phyloP scores from a whole-genome alignment of 2,329 filamentous ascomycete species.

The Tolypocladium tundrense region DNA sequence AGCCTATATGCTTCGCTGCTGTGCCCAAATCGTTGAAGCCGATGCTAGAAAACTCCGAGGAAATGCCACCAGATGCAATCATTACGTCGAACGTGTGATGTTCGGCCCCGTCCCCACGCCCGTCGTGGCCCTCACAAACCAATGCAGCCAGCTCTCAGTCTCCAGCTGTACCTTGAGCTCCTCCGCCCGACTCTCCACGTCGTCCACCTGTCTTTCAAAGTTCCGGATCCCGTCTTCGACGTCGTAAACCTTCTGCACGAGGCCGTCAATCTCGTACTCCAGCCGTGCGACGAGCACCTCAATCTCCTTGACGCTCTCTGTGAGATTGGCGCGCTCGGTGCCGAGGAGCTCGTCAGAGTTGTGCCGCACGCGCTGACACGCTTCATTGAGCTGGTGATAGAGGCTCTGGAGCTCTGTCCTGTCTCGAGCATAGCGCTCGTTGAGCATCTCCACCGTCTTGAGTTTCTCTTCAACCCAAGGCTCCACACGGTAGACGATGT shows the following conservation, averaged over 20 bases:
- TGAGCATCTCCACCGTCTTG: constrained; percentile 44
- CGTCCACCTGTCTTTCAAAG: constrained; percentile 68
- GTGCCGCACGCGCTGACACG: constrained; percentile 57
- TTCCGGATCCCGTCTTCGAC: constrained; percentile 73
- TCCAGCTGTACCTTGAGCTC: constrained; percentile 53
- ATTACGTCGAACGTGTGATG: constrained; percentile 26
- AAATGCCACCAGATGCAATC: constrained; percentile 2
- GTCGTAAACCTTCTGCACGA: constrained; percentile 75
- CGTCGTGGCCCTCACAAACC: constrained; percentile 51
- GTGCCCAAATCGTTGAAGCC: not conserved
- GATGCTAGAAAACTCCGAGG: not conserved
- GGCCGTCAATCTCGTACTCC: constrained; percentile 79
- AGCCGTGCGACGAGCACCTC: constrained; percentile 75
- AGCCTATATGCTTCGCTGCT: not conserved
- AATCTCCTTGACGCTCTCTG: constrained; percentile 65
- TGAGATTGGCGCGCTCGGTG: constrained; percentile 57
- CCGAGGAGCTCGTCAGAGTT: constrained; percentile 58
- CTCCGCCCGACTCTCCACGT: constrained; percentile 55
- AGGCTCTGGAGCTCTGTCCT: constrained; percentile 54
- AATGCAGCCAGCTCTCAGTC: constrained; percentile 54
- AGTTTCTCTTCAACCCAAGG: constrained; percentile 55
- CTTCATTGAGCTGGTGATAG: constrained; percentile 61
- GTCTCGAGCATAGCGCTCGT: constrained; percentile 51
- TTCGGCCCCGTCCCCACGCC: constrained; percentile 52
- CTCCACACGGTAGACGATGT: constrained; percentile 41